Evolutionary conservation across 805 yeast species (phyloP), one percentile per base, ranked within the genome.

Genomic region (Kuraishia ogatae): DNA sequence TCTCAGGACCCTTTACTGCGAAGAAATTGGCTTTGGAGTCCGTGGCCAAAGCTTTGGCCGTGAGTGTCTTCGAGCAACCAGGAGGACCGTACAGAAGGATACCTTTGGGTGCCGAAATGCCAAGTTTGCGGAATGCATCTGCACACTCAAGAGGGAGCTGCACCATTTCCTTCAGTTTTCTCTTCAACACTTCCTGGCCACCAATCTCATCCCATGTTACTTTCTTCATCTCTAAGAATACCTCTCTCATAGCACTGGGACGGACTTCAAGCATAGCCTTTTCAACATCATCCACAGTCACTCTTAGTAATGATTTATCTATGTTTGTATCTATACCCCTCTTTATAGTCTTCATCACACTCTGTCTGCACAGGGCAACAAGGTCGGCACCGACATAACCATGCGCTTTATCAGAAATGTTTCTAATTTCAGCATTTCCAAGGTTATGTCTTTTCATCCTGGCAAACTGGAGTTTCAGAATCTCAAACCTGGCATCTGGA

Each of bases 331-430:
- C 58, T 1, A 52, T 48, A n/a, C 52, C 54, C 53, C 88, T 71
- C 53, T 84, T 81, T 19, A 94, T 87, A 1, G 96, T 85, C 58
- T 79, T 81, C 87, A 92, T 82, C 0, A 90, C 97, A 6, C 96
- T 81, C 64, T 94, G 99, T 52, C 97, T 75, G 58, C 92, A 83
- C 22, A 94, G 73, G 0, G 97, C 96, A 2, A 87, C 82, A 51
- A 94, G 70, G 71, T 94, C 99, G 0, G 98, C 97, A 51, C 99
- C 99, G 50, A 94, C 99, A 65, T 89, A 94, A 5, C 99, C 99
- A 69, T 94, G 99, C 0, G 98, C 92, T 64, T 82, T 85, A 3
- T 81, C 68, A 0, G 97, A 89, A 48, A 92, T 71, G 1, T 62
- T 62, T n/a, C 71, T 66, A n/a, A 92, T 78, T 46, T 88, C 85